Percentiles rank a stretch among this genome's conserved stretches.
Conservation (phyloP, 495 filamentous ascomycete genomes). For the Podospora australis region DNA sequence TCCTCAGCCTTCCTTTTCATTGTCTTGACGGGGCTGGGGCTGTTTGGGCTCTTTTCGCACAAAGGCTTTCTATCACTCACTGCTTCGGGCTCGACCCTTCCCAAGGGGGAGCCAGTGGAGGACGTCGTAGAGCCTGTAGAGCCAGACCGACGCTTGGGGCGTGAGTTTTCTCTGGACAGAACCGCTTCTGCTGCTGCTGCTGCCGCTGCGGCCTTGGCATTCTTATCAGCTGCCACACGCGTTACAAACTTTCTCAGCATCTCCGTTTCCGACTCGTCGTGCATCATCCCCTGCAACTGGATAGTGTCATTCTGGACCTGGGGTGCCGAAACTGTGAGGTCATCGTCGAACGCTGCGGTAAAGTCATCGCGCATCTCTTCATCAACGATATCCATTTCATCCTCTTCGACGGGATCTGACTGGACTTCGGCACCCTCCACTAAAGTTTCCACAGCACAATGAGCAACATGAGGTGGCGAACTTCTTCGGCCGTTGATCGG, state of each 20-base stretch:
- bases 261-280: conserved; percentile 37
- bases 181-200: conserved; percentile 13
- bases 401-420: conserved; percentile 12
- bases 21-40: conserved; percentile 28
- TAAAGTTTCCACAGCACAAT: neutral
- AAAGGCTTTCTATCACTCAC: conserved; percentile 30
- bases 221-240: conserved; percentile 41
- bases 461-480: conserved; percentile 9
- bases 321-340: conserved; percentile 12
- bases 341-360: conserved; percentile 14
- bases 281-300: conserved; percentile 15
- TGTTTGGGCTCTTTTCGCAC: conserved; percentile 34
- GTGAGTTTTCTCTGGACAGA: conserved; percentile 13
- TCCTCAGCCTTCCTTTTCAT: conserved; percentile 29
- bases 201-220: conserved; percentile 27
- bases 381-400: conserved; percentile 13
- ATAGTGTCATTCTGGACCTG: conserved; percentile 19
- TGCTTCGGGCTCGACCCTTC: conserved; percentile 21
- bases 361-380: conserved; percentile 11
- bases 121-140: conserved; percentile 19
- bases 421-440: neutral
- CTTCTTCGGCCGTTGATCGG: conserved; percentile 25
- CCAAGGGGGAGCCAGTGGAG: conserved; percentile 24
- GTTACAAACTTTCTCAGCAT: conserved; percentile 41
- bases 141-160: conserved; percentile 19